A percentile compares a stretch with the other conserved stretches of the same genome.
Evolutionary conservation across 257 asterid species (phyloP).

Genomic region (Nicotiana sylvestris): DNA sequence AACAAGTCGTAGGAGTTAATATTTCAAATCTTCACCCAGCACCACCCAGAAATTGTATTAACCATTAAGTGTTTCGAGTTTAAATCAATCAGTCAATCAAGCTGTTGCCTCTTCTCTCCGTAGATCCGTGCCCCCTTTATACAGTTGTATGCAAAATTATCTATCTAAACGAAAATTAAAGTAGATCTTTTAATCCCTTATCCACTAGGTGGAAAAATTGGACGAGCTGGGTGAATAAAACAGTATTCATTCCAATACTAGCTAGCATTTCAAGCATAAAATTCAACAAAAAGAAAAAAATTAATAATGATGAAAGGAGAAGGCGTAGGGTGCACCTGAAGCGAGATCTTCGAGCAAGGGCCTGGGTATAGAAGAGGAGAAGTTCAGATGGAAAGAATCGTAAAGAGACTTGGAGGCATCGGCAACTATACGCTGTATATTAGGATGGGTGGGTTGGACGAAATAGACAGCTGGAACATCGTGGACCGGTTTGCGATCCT

Average conservation of each 20-base stretch:
- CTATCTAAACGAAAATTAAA: neutral
- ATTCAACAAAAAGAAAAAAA: conserved; percentile 1
- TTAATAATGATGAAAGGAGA: neutral
- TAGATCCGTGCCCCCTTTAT: neutral
- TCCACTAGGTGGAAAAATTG: neutral
- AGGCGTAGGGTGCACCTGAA: conserved; percentile 40
- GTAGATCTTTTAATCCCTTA: neutral
- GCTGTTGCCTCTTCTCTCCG: neutral
- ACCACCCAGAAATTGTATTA: neutral
- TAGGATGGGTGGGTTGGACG: conserved; percentile 68
- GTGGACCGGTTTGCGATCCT: conserved; percentile 93
- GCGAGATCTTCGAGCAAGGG: conserved; percentile 93
- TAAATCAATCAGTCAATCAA: neutral
- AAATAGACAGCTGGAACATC: conserved; percentile 97
- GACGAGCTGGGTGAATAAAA: neutral
- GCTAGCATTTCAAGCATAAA: neutral
- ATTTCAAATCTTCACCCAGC: neutral
- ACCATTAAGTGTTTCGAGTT: neutral
- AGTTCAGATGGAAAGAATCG: conserved; percentile 86
- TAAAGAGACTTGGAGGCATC: conserved; percentile 75
- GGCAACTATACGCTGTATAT: conserved; percentile 62
- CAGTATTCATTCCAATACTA: neutral
- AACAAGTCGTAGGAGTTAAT: neutral
- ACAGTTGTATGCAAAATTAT: neutral
- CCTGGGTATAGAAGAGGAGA: conserved; percentile 89